Percentiles rank a stretch among this genome's conserved stretches.
Conservation (phyloP, 208 protist genomes). For the Naegleria lovaniensis region DNA sequence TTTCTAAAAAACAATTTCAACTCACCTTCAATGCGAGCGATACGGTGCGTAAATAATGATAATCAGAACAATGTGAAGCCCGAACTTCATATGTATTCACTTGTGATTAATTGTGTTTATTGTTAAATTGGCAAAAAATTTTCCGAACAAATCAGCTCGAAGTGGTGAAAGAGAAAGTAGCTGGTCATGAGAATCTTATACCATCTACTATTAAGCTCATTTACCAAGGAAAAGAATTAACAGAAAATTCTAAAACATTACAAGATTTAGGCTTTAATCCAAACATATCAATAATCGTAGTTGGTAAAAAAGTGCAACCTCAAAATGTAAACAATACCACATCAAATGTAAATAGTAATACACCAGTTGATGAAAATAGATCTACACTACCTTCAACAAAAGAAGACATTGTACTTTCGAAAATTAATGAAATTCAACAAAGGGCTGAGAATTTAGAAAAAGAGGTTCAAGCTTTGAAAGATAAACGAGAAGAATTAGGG, state of each 20-base stretch:
- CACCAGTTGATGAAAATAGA: background rate
- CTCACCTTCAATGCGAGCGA: background rate
- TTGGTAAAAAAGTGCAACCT: background rate
- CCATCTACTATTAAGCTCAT: background rate
- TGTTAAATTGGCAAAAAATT: background rate
- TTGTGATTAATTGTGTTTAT: no score
- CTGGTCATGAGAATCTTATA: background rate
- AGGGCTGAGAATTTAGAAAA: background rate
- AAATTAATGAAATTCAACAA: background rate
- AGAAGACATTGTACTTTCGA: background rate
- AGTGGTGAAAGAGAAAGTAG: background rate
- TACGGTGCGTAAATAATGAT: background rate
- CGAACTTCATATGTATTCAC: no score
- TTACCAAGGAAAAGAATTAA: background rate
- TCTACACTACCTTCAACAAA: background rate
- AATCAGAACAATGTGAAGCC: no score
- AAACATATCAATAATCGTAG: background rate
- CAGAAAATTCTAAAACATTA: background rate
- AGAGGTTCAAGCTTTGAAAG: background rate
- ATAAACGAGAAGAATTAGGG: background rate
- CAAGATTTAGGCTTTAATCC: background rate
- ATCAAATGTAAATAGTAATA: background rate
- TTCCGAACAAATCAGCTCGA: background rate
- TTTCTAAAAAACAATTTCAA: background rate
- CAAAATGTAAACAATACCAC: background rate